Base-by-base conservation (phyloP, 352 stramenopile genomes). In the Blastocystis sp. region DNA sequence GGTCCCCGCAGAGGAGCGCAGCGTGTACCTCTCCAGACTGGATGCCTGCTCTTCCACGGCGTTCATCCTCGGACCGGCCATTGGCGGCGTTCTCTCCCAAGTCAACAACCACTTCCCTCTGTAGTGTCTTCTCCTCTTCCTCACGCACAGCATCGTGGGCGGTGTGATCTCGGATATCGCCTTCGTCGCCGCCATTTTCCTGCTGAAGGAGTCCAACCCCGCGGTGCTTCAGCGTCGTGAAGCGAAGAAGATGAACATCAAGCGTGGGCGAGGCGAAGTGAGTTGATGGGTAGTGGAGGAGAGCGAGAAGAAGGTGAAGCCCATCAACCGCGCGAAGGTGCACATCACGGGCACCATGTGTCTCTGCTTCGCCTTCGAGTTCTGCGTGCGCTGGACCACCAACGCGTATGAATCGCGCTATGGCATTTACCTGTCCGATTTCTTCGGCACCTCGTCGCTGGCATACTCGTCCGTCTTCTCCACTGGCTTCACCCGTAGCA, bases 181-280 rank as follows among this genome's bases (percentile, higher is more conserved):
- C 28, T 70, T 87, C 41, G 19, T 87, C 19, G 43, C 45, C 2
- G 62, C 77, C 38, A 11, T 87, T 5, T 38, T 87, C 53, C 53
- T 87, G 19, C 38, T 87, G 28, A 78, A 87, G 38, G 77, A 87
- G 48, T 77, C 77, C 14, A 70, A 87, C 53, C 62, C 62, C 23
- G 23, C 21, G 41, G 41, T 87, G 2, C 38, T 87, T 4, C 48
- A 81, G 17, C 21, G 48, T 43, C 19, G 48, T n/a, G 28, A 81
- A 66, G 5, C 34, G 34, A 62, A 62, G 71, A 62, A 62, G 56
- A 62, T 23, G 56, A n/a, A n/a, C 2, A n/a, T 62, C 56, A n/a
- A 23, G 17, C 19, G 21, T 34, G 5, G 43, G 43, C 10, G 11
- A 64, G n/a, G 71, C 60, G 43, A n/a, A 11, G 34, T 1, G 9